These are phyloP conservation scores for Vaccinium darrowii DNA, from an alignment of 148 eudicot species.

Conservation along the genomic window DNA sequence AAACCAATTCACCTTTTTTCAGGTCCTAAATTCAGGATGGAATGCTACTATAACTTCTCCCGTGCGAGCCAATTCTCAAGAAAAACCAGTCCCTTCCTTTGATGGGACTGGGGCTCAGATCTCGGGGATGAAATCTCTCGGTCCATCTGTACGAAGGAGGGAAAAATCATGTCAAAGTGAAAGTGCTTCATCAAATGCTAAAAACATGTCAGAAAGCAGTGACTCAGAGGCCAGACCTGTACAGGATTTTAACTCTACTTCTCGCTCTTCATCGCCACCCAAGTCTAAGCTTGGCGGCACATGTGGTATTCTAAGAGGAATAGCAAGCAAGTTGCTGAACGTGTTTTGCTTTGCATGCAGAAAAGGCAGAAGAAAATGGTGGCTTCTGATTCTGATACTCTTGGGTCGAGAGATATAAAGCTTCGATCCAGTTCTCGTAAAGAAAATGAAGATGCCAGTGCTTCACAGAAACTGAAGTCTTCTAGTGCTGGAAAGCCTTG, in stretches of 20 bases:
- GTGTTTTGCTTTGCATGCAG: conserved; percentile 51
- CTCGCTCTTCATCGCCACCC: conserved; percentile 31
- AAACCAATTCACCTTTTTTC: conserved; percentile 20
- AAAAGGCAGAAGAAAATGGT: conserved; percentile 72
- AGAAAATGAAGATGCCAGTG: conserved; percentile 50
- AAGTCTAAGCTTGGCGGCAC: conserved; percentile 46
- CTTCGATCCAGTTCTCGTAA: conserved; percentile 45
- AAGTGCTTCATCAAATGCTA: conserved; percentile 73
- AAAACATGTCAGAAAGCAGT: conserved; percentile 67
- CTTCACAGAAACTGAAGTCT: conserved; percentile 49
- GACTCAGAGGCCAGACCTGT: conserved; percentile 68
- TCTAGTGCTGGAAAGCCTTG: conserved; percentile 45
- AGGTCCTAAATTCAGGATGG: conserved; percentile 53
- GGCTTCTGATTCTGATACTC: conserved; percentile 61
- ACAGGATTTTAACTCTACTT: conserved; percentile 35
- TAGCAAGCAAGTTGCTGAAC: conserved; percentile 74
- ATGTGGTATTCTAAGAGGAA: conserved; percentile 48
- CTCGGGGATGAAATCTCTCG: conserved; percentile 44
- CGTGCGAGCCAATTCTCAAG: conserved; percentile 38
- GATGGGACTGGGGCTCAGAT: conserved; percentile 40
- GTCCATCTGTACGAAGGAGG: conserved; percentile 46
- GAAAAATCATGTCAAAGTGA: conserved; percentile 70
- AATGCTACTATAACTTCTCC: conserved; percentile 34
- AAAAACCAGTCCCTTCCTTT: conserved; percentile 42
- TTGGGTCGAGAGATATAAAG: conserved; percentile 48